Base-by-base conservation (phyloP, 2,329 filamentous ascomycete genomes). In the Pseudogymnoascus sp. region DNA sequence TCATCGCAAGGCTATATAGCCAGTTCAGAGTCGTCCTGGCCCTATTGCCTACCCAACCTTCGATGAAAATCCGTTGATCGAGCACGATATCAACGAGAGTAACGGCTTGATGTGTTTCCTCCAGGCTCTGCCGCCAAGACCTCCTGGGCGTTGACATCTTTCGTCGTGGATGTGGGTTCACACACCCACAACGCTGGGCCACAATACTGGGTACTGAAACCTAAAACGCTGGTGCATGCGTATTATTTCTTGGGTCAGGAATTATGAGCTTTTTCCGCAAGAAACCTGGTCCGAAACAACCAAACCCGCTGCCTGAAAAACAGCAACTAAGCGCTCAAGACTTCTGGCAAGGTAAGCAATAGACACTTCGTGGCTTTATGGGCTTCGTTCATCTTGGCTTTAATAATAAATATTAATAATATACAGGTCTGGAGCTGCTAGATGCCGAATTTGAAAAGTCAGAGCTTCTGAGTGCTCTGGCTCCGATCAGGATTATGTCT, bases 401-500 rank as follows among this genome's bases (percentile, higher is more conserved):
- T 51, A 17, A 12, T 33, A 33, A 55, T n/a, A 33, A 2, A 17
- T 17, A 17, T 2, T 17, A 55, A n/a, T 17, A 2, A 17, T 17
- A 17, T 1, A 4, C 7, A 55, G 44, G 44, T 33, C 44, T 55
- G 6, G 27, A 55, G n/a, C 33, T 55, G 27, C 44, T 55, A 4
- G 44, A 55, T 33, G 44, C 8, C 8, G n/a, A 55, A 33, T 17
- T 55, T 17, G 44, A 55, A 9, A 17, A 55, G 4, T 55, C 44
- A 7, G 44, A 55, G 27, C 44, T 55, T 17, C 27, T 55, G 3
- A 4, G 44, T 4, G 44, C n/a, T 6, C n/a, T 55, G 2, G n/a
- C 44, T 4, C 65, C 65, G n/a, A 64, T 66, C 12, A 48, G 58
- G 29, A 10, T 66, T n/a, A 62, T 66, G 13, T 39, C 58, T 5